These are phyloP conservation scores for Monoraphidium neglectum DNA, from an alignment of 139 green algal genomes.

Conservation along the genomic window DNA sequence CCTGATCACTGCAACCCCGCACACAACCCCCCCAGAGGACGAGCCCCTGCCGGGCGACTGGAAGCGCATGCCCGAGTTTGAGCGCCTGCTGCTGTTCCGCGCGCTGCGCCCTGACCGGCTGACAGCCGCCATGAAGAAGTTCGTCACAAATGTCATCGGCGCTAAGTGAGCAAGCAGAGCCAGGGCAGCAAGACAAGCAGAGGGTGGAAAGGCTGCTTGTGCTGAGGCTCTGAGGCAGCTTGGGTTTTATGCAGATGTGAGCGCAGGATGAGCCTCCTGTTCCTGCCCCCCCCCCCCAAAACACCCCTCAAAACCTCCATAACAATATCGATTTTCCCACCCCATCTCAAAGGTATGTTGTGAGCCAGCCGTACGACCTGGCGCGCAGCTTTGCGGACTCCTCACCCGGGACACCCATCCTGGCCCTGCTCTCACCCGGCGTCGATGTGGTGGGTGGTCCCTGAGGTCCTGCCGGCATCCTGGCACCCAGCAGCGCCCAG, in stretches of 20 bases:
- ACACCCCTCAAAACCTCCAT: too few relatives aligned
- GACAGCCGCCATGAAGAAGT: constrained; percentile 79
- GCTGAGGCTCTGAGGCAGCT: too few relatives aligned
- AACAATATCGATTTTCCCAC: too few relatives aligned
- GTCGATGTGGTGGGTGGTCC: constrained; percentile 38
- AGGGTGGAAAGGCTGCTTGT: too few relatives aligned
- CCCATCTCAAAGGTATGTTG: constrained; percentile 43
- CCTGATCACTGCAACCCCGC: too few relatives aligned
- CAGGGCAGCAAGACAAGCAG: too few relatives aligned
- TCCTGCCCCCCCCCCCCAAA: too few relatives aligned
- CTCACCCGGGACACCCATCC: constrained; percentile 75
- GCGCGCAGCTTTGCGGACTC: constrained; percentile 71
- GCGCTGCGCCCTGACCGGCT: constrained; percentile 87
- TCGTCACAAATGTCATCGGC: constrained; percentile 82
- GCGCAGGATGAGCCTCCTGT: too few relatives aligned
- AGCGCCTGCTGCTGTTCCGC: constrained; percentile 81
- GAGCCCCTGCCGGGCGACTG: constrained; percentile 91
- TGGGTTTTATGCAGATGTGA: too few relatives aligned
- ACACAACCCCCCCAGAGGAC: constrained; percentile 58
- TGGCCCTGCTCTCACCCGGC: constrained; percentile 90
- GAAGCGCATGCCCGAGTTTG: constrained; percentile 89
- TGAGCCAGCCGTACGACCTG: constrained; percentile 78
- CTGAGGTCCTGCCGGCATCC: too few relatives aligned
- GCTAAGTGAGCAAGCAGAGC: constrained; percentile 52
- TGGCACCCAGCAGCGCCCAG: too few relatives aligned